Evolutionary conservation across 495 filamentous ascomycete species (phyloP), one percentile per base, ranked within the genome.

Genomic region (Tuber magnatum): DNA sequence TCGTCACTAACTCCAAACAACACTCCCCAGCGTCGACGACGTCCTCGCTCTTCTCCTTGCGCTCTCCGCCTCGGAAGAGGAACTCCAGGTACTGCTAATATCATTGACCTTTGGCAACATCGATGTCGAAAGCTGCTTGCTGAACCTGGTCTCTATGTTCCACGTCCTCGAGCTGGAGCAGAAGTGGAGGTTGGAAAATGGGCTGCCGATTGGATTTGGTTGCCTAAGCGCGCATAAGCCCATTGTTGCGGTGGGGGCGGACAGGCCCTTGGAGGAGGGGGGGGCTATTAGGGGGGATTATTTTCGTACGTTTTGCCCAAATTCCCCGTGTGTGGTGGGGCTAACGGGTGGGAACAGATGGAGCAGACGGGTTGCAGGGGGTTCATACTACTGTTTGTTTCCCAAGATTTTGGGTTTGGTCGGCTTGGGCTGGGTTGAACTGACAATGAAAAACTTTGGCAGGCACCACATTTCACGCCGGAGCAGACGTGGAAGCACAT

Each of bases 71-170:
- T 88, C 86, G n/a, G 87, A 91, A 0, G 91, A 97, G 77, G 94
- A 97, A 77, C 86, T 98, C 28, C 92, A 98, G 81, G 86, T 98
- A 39, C 83, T 75, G n/a, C 85, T 99, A 75, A 89, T 99, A 48
- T 97, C 94, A 0, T 87, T 97, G 68, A 97, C 92, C 0, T 97
- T 94, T 83, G 95, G 95, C 42, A 99, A 99, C 80, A 90, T 97
- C 48, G 89, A 92, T 77, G 89, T 97, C 32, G 88, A 93, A 76
- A 94, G 92, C 83, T 97, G 93, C 82, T 87, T 97, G 65, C 90
- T 91, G 28, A 99, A 99, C 86, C 90, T 92, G 70, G 88, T 98
- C 73, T 91, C 93, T 39, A 87, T 97, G 83, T 98, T 98, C 85
- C 91, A 97, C 80, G 90, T 94, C 77, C 88, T 99, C 77, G 93